Base-by-base conservation (phyloP, 495 filamentous ascomycete genomes). In the Neurospora sp. region DNA sequence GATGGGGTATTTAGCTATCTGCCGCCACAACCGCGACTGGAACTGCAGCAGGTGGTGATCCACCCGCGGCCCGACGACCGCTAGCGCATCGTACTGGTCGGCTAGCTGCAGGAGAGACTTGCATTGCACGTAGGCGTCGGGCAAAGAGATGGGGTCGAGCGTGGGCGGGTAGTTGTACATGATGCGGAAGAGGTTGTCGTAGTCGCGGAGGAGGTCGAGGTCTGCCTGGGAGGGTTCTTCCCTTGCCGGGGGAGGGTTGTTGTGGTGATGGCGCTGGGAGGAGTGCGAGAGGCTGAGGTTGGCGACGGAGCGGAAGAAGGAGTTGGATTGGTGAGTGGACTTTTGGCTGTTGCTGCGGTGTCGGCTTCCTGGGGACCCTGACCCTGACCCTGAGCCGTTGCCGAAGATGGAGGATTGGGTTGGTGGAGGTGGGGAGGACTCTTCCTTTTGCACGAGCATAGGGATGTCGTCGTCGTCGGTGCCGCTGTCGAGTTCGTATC, bases 21-120 rank as follows among this genome's bases (percentile, higher is more conserved):
- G 94, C 79, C 95, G 95, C 89, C 93, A 97, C 0, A 97, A 87
- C 18, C 93, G 87, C 38, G 90, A 91, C 73, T 94, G 93, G 81
- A 97, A 98, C 72, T 94, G 93, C 2, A 98, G 85, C 4, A 98
- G 83, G 79, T 98, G 94, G 83, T 98, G 93, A 77, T 98, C 94
- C 10, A 97, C 90, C n/a, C 94, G 88, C 1, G 93, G 92, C 0
- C 94, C 94, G 18, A 97, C 92, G 18, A 97, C 93, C 22, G 89
- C 85, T 9, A 97, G 86, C 4, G 94, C 93, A 80, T 98, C 94
- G 83, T 97, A 97, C 85, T 94, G 92, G 79, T 97, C 94, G 9
- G 92, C 94, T 42, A 97, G 84, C 20, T 87, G 88, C 41, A 97
- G 88, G 8, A 97, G 89, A 10, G 91, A 89, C 81, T 97, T 96